Evolutionary conservation across 83 land plant species (phyloP).

Genomic region (Picea engelmannii): DNA sequence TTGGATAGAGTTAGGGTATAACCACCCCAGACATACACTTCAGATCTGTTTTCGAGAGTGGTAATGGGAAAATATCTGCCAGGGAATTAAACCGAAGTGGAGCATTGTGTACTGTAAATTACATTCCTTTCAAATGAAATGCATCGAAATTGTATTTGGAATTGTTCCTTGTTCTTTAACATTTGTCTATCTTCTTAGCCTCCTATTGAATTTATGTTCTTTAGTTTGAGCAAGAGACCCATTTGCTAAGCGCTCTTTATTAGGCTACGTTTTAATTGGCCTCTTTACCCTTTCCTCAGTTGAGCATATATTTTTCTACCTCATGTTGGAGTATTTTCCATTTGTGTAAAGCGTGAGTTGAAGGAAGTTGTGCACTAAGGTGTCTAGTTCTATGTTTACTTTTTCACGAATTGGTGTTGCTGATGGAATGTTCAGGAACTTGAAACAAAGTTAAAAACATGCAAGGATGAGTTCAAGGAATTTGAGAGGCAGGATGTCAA

Average conservation of each 20-base stretch:
- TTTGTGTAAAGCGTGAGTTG: background rate
- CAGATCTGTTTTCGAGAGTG: too few species aligned
- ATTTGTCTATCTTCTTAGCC: too few species aligned
- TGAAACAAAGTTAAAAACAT: conserved; percentile 57
- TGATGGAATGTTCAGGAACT: conserved; percentile 56
- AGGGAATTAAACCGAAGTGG: too few species aligned
- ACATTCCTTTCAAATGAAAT: too few species aligned
- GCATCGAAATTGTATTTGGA: too few species aligned
- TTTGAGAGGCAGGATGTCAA: conserved; percentile 95
- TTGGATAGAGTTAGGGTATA: background rate
- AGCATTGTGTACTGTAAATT: too few species aligned
- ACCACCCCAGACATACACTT: too few species aligned
- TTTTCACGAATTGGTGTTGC: background rate
- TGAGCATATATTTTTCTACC: background rate
- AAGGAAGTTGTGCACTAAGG: background rate
- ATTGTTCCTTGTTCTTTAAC: too few species aligned
- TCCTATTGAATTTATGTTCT: background rate
- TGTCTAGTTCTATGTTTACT: background rate
- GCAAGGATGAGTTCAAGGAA: conserved; percentile 83
- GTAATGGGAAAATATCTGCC: too few species aligned
- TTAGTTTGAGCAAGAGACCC: background rate
- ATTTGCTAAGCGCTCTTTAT: background rate
- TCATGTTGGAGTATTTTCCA: background rate
- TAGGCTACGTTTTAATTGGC: background rate
- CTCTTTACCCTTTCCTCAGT: background rate